Percentiles rank a stretch among this genome's conserved stretches.
Evolutionary conservation across 257 asterid genomes (phyloP).

Genomic region (Fraxinus cuspidata): DNA sequence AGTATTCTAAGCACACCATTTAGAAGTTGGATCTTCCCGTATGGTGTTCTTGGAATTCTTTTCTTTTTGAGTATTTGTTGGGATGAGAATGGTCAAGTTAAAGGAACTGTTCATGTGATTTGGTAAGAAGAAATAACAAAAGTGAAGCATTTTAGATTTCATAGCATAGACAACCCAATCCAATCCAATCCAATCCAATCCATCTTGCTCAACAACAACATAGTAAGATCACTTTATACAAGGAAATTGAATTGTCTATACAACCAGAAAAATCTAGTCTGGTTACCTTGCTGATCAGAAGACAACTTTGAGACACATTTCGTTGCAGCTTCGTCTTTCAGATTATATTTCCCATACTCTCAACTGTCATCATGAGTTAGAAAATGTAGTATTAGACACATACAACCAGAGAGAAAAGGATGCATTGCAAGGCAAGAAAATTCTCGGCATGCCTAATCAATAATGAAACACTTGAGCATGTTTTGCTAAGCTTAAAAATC

Average conservation of each 20-base stretch:
- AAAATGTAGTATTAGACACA: neutral
- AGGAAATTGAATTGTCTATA: slow-evolving; percentile 17
- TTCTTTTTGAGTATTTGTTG: too few species aligned
- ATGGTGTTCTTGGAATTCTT: too few species aligned
- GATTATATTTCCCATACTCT: slow-evolving; percentile 17
- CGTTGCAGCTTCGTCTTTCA: slow-evolving; percentile 23
- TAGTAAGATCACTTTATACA: slow-evolving; percentile 21
- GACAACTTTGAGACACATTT: slow-evolving; percentile 22
- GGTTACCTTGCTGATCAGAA: slow-evolving; percentile 37
- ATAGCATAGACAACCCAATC: slow-evolving; percentile 11
- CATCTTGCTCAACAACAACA: slow-evolving; percentile 22
- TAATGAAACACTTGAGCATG: neutral
- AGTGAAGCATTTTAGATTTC: slow-evolving; percentile 4
- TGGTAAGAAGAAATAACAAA: neutral
- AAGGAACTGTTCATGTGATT: too few species aligned
- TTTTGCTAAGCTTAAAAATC: neutral
- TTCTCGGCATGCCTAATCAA: neutral
- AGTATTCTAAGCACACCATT: too few species aligned
- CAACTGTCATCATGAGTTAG: neutral
- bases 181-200: neutral
- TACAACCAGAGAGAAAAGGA: neutral
- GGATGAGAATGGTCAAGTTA: too few species aligned
- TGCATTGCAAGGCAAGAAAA: neutral
- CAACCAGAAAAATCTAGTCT: slow-evolving; percentile 25
- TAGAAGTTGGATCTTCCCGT: too few species aligned